phyloP scores from a whole-genome alignment of 176 grass and related monocot species.

The Oryza nivara region DNA sequence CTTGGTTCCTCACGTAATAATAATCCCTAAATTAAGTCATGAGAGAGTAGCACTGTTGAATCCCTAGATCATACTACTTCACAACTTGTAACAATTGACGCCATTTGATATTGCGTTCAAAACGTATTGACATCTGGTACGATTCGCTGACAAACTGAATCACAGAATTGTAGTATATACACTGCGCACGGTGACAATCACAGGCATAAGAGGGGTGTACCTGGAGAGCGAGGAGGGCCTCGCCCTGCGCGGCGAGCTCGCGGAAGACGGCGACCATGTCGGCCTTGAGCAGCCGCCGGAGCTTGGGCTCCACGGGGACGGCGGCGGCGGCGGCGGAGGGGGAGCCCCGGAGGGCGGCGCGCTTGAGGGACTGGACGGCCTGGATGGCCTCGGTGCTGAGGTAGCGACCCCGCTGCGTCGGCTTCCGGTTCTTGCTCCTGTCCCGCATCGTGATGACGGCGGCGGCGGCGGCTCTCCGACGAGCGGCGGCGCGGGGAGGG shows the following conservation, averaged over 20 bases:
- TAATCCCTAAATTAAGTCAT: not conserved
- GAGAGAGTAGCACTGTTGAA: no score
- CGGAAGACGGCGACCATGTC: conserved; percentile 85
- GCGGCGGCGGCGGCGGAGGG: conserved; percentile 30
- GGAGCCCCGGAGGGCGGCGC: conserved; percentile 36
- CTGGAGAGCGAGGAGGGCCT: conserved; percentile 70
- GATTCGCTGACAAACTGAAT: no score
- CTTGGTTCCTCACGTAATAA: no score
- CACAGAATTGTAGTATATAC: not conserved
- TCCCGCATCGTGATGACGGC: conserved; percentile 74
- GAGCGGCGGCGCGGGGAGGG: not conserved
- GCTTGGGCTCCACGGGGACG: conserved; percentile 55
- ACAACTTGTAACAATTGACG: not conserved
- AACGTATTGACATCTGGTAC: not conserved
- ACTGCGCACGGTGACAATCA: not conserved
- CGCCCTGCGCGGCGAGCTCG: conserved; percentile 75
- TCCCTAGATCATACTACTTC: no score
- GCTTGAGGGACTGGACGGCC: conserved; percentile 80
- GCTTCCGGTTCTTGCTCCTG: conserved; percentile 88
- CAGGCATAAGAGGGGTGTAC: conserved; percentile 11
- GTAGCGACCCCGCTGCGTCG: conserved; percentile 85
- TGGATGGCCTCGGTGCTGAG: conserved; percentile 90
- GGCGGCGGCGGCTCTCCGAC: conserved; percentile 26
- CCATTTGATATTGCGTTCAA: not conserved
- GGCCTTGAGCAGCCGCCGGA: conserved; percentile 76